Evolutionary conservation across 2,329 filamentous ascomycete species (phyloP), one percentile per base, ranked within the genome.

Genomic region (Ceratocystiopsis minuta): DNA sequence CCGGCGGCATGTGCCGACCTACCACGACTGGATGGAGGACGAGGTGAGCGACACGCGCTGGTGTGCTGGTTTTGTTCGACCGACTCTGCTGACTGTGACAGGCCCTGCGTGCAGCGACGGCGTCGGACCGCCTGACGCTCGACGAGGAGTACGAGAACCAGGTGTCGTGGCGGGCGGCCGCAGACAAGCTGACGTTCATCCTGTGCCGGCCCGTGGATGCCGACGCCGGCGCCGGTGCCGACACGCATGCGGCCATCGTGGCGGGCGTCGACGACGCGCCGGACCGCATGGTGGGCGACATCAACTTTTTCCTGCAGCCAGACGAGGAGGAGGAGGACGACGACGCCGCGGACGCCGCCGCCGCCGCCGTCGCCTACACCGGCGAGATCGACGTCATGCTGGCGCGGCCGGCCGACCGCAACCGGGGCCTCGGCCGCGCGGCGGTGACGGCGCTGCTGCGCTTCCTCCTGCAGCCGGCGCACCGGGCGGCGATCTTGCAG

Each of bases 121-220:
- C 88, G 1, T 95, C 87, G 0, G 86, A 95, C 48, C 82, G 79
- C 0, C 68, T 96, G 40, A 77, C 72, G 0, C 65, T 95, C 0
- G 66, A 74, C 1, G 80, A 94, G 55, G 88, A 96, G 64, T 85
- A 90, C 58, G 72, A 75, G 39, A 96, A 95, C 77, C 88, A 95
- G 58, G 62, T 63, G n/a, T 84, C 77, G 48, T 96, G 88, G 88
- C 77, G 86, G 34, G 63, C 63, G 16, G 82, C 90, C 36, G 59
- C 63, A 20, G 87, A 96, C 60, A 96, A 96, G 61, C 59, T 96
- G 46, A 96, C 88, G 0, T 96, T 95, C 52, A 94, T 96, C 55
- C 60, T 82, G 42, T 94, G 85, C 54, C 61, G 66, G 11, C 43
- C 49, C 4, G 13, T 15, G 9, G 6, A 10, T 16, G 18, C 37